Evolutionary conservation across 1,284 basidiomycete genomes (phyloP).

Genomic region (Wolfiporia cocos): DNA sequence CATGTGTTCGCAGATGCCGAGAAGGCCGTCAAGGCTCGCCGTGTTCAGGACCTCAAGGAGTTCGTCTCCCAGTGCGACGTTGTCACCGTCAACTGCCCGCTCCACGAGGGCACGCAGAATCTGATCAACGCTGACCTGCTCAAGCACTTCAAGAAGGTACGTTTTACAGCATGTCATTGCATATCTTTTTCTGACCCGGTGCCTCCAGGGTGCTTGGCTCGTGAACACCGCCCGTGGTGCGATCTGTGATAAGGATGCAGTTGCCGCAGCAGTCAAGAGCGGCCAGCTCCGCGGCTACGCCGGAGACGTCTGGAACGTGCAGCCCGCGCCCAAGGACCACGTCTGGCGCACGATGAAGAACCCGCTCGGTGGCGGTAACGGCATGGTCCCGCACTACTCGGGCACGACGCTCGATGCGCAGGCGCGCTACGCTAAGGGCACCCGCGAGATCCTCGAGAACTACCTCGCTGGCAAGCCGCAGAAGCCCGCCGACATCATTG

Average conservation of each 20-base stretch:
- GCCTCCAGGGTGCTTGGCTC: slow-evolving; percentile 63
- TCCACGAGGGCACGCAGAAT: slow-evolving; percentile 83
- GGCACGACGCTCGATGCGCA: slow-evolving; percentile 93
- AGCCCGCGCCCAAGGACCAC: slow-evolving; percentile 84
- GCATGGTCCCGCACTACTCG: slow-evolving; percentile 81
- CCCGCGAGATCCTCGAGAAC: slow-evolving; percentile 76
- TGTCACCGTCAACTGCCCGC: slow-evolving; percentile 85
- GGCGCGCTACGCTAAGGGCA: slow-evolving; percentile 80
- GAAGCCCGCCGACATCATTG: slow-evolving; percentile 77
- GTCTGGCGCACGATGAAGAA: slow-evolving; percentile 83
- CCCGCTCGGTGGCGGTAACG: slow-evolving; percentile 74
- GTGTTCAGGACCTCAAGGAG: slow-evolving; percentile 78
- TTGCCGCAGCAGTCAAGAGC: slow-evolving; percentile 71
- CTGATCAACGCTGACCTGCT: slow-evolving; percentile 81
- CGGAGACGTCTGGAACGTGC: slow-evolving; percentile 72
- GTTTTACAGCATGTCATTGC: not conserved
- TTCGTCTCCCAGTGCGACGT: slow-evolving; percentile 83
- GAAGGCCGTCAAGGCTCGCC: slow-evolving; percentile 65
- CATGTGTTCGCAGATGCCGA: slow-evolving; percentile 46
- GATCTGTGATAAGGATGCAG: slow-evolving; percentile 81
- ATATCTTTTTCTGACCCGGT: not conserved
- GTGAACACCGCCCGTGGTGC: slow-evolving; percentile 94
- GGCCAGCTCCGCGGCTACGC: slow-evolving; percentile 74
- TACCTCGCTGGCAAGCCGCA: slow-evolving; percentile 69
- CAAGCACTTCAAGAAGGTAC: slow-evolving; percentile 79